phyloP scores from a whole-genome alignment of 1,284 basidiomycete species.

The Moesziomyces antarcticus region DNA sequence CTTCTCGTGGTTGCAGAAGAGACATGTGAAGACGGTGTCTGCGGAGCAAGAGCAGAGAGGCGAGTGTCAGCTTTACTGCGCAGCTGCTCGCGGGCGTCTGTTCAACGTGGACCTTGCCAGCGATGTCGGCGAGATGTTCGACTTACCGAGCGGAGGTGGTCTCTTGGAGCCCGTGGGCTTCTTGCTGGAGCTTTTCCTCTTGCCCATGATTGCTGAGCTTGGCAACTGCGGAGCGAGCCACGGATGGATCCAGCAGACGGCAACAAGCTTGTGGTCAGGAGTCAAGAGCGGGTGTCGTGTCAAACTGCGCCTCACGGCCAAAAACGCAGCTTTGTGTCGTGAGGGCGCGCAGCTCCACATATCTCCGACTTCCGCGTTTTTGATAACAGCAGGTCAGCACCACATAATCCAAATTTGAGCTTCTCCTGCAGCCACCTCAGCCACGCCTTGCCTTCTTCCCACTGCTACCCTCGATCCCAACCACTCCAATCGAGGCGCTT shows the following conservation, averaged over 20 bases:
- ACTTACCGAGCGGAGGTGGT: constrained; percentile 57
- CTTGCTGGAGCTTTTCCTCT: constrained; percentile 56
- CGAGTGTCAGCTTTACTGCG: neutral
- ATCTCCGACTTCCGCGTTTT: constrained; percentile 1
- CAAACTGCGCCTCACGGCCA: neutral
- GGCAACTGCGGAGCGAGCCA: neutral
- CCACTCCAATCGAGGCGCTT: neutral
- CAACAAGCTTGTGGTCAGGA: constrained; percentile 1
- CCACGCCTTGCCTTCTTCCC: constrained; percentile 1
- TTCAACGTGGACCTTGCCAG: too few relatives aligned
- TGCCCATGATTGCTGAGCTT: constrained; percentile 48
- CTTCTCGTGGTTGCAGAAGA: constrained; percentile 92
- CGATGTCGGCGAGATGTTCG: neutral
- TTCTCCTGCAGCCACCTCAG: constrained; percentile 8
- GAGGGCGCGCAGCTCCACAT: constrained; percentile 16
- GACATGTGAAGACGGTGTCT: constrained; percentile 70
- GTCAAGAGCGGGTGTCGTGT: constrained; percentile 2
- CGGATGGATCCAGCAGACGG: neutral
- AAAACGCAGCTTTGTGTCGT: constrained; percentile 7
- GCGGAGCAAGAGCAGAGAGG: constrained; percentile 8
- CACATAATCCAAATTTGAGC: constrained; percentile 24
- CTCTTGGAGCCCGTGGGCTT: constrained; percentile 58
- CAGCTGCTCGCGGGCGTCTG: too few relatives aligned
- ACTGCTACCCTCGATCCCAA: neutral
- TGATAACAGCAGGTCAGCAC: constrained; percentile 4